These are phyloP conservation scores for Gossypium australe DNA, from an alignment of 345 rosid species.

Conservation along the genomic window DNA sequence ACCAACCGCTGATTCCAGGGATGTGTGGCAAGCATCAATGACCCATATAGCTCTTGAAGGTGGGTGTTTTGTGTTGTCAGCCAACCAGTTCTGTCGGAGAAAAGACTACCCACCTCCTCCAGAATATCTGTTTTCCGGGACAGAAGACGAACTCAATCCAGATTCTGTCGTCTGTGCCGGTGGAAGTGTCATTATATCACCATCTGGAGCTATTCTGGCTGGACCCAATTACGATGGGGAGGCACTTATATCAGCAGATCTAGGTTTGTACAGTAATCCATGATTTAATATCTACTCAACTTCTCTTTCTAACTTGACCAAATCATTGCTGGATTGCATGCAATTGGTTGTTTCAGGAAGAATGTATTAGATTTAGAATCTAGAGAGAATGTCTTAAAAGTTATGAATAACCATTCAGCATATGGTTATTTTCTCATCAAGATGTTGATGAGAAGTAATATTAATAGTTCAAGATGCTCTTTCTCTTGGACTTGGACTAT, in stretches of 20 bases:
- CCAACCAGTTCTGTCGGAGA: constrained; percentile 83
- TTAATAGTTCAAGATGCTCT: not conserved
- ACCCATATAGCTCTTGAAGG: constrained; percentile 97
- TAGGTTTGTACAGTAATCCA: constrained; percentile 42
- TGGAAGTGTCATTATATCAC: constrained; percentile 87
- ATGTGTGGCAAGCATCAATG: constrained; percentile 81
- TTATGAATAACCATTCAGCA: no score
- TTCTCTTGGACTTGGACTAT: constrained; percentile 8
- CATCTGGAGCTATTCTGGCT: constrained; percentile 71
- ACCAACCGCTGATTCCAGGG: constrained; percentile 90
- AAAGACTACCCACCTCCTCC: constrained; percentile 94
- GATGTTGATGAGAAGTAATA: not conserved
- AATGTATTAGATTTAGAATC: no score
- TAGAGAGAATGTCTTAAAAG: no score
- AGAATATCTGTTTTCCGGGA: constrained; percentile 60
- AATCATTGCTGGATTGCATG: not conserved
- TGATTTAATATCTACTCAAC: not conserved
- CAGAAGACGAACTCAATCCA: constrained; percentile 58
- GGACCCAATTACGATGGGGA: constrained; percentile 93
- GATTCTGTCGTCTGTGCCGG: constrained; percentile 87
- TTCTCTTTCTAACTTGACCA: not conserved
- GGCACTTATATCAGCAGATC: constrained; percentile 78
- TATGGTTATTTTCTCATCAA: not conserved
- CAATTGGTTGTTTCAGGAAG: no score
- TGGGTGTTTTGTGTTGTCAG: constrained; percentile 85